phyloP scores from a whole-genome alignment of 345 rosid species.

The Aquilaria yunnanensis region DNA sequence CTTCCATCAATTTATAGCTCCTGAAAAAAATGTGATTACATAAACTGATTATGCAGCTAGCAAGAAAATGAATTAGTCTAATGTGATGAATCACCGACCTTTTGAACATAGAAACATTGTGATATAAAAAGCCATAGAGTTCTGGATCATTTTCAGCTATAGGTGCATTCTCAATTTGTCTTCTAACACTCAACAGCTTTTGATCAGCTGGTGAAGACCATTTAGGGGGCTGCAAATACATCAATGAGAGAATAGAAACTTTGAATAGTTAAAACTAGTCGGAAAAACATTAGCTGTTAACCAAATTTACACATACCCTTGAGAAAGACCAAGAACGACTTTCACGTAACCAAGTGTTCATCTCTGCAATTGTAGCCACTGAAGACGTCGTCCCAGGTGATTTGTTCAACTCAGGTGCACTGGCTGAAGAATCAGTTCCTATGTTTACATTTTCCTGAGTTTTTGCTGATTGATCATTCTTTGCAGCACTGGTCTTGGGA shows the following conservation, averaged over 20 bases:
- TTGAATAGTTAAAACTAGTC: conserved; percentile 10
- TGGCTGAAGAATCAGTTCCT: conserved; percentile 16
- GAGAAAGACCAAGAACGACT: conserved; percentile 42
- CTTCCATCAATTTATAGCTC: conserved; percentile 95
- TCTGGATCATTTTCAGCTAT: conserved; percentile 31
- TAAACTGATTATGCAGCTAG: conserved; percentile 3
- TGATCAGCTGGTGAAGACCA: conserved; percentile 56
- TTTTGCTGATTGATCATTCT: conserved; percentile 23
- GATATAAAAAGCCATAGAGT: conserved; percentile 65
- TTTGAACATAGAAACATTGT: conserved; percentile 73
- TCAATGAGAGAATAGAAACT: conserved; percentile 5
- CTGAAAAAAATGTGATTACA: conserved; percentile 35
- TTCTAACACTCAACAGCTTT: conserved; percentile 51
- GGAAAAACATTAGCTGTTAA: no score
- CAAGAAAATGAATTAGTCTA: not conserved
- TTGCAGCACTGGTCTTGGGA: conserved; percentile 11
- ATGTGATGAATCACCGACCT: conserved; percentile 29
- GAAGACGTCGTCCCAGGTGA: conserved; percentile 29
- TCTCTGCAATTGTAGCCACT: conserved; percentile 55
- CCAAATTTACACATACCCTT: conserved; percentile 30
- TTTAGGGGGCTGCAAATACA: conserved; percentile 43
- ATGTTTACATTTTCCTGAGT: conserved; percentile 15
- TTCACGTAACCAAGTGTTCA: conserved; percentile 55
- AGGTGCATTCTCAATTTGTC: conserved; percentile 62
- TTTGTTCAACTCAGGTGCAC: conserved; percentile 24